Evolutionary conservation across 192 early-diverging fungal species (phyloP), one percentile per base, ranked within the genome.

Genomic region (Dissophora globulifera): DNA sequence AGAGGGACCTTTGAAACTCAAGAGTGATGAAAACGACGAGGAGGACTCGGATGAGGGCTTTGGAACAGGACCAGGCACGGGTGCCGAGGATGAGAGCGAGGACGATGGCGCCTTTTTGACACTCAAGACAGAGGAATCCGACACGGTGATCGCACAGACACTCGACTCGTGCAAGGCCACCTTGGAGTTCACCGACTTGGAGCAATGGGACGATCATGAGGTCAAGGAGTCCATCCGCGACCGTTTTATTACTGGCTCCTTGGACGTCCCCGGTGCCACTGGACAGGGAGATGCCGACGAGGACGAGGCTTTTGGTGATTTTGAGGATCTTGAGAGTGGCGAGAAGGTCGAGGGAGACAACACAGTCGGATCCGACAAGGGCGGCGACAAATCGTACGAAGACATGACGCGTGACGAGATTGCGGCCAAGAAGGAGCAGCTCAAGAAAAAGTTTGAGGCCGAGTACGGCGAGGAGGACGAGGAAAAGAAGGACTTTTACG

Each of bases 391-490:
- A 27, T 82, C 87, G 45, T 82, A 85, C 23, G 80, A 86, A 8
- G 82, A 89, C 26, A 81, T 85, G 23, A 86, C 88, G 25, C 81
- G 83, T 65, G 87, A 86, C 47, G 91, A 82, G 9, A 82, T 97
- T 68, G 86, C 89, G 2, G 88, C 87, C 50, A 93, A 91, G 80
- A 95, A 96, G 78, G 93, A 92, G 66, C 88, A 93, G 62, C 86
- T 99, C 45, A 95, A 95, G 71, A 91, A 86, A 64, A 97, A 96
- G 81, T 99, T 98, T 78, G 94, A 96, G 79, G 92, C 92, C 31
- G 82, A 97, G 60, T 96, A 96, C 72, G 95, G 91, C 45, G 91
- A 92, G 43, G 90, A 87, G 1, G 85, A 81, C 9, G 87, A 87
- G 58, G 85, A 85, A 55, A 86, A 87, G 58, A 78, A 84, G 69